Evolutionary conservation across 495 filamentous ascomycete species (phyloP).

Genomic region (Pseudotulostoma volvatum): DNA sequence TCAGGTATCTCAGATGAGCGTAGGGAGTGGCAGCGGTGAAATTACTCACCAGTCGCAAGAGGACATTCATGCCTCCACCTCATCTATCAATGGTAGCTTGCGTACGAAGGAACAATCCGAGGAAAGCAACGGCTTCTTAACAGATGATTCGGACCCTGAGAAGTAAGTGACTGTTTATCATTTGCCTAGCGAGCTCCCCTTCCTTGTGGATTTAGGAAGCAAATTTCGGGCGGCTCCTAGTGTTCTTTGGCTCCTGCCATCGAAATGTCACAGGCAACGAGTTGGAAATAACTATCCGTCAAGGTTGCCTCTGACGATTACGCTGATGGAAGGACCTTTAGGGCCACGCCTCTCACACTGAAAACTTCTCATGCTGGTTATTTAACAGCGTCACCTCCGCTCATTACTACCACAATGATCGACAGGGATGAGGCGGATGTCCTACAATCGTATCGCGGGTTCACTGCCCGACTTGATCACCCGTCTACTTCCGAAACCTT

Average conservation of each 20-base stretch:
- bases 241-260: too few species aligned
- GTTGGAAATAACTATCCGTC: too few species aligned
- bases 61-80: conserved; percentile 5
- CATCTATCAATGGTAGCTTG: conserved; percentile 16
- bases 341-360: conserved; percentile 46
- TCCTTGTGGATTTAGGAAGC: too few species aligned
- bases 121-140: conserved; percentile 41
- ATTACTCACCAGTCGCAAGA: conserved; percentile 4
- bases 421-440: conserved; percentile 13
- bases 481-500: conserved; percentile 2
- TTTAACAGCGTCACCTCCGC: conserved; percentile 66
- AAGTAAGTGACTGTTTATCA: conserved; percentile 37
- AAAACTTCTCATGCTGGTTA: conserved; percentile 66
- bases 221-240: too few species aligned
- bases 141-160: conserved; percentile 54
- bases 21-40: conserved; percentile 11
- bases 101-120: conserved; percentile 18
- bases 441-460: background rate
- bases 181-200: too few species aligned
- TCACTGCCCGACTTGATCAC: conserved; percentile 1
- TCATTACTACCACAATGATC: conserved; percentile 44
- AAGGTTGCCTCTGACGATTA: too few species aligned
- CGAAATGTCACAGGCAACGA: too few species aligned
- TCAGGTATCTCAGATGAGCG: background rate
- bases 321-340: too few species aligned